Evolutionary conservation across 768 basidiomycete species (phyloP).

Genomic region (Clathrus columnatus): DNA sequence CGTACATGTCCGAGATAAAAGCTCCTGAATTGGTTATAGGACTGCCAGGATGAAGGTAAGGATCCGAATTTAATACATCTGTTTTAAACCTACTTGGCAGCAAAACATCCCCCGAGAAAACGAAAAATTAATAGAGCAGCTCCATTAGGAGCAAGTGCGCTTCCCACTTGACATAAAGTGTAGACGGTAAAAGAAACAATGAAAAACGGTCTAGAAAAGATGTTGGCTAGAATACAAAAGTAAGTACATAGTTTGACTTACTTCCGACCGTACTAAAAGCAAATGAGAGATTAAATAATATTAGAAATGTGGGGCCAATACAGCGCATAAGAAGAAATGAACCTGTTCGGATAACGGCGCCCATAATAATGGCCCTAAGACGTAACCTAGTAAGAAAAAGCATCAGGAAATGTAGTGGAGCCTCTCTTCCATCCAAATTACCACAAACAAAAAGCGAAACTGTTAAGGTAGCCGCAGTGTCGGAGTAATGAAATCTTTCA

Average conservation of each 20-base stretch:
- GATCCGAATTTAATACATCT: not conserved
- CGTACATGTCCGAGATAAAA: conserved; percentile 25
- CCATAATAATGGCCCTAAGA: not conserved
- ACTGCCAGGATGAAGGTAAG: conserved; percentile 1
- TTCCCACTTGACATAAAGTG: conserved; percentile 28
- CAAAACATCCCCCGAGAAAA: conserved; percentile 28
- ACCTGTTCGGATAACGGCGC: conserved; percentile 9
- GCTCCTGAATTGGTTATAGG: conserved; percentile 32
- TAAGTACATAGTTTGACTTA: not conserved
- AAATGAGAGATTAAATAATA: conserved; percentile 15
- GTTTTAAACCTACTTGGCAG: conserved; percentile 15
- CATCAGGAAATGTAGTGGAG: not conserved
- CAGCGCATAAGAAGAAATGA: not conserved
- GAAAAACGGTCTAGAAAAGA: conserved; percentile 26
- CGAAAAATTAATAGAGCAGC: conserved; percentile 30
- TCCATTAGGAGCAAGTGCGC: conserved; percentile 28
- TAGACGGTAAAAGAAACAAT: conserved; percentile 13
- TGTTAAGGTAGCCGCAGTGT: not conserved
- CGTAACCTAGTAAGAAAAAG: not conserved
- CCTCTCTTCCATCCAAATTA: not conserved
- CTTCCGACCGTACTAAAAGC: not conserved
- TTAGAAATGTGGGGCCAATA: conserved; percentile 8
- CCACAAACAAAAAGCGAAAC: conserved; percentile 2
- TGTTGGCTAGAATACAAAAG: not conserved
- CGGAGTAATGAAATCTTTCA: not conserved